phyloP scores from a whole-genome alignment of 495 filamentous ascomycete species.

The Aspergillus diversus region DNA sequence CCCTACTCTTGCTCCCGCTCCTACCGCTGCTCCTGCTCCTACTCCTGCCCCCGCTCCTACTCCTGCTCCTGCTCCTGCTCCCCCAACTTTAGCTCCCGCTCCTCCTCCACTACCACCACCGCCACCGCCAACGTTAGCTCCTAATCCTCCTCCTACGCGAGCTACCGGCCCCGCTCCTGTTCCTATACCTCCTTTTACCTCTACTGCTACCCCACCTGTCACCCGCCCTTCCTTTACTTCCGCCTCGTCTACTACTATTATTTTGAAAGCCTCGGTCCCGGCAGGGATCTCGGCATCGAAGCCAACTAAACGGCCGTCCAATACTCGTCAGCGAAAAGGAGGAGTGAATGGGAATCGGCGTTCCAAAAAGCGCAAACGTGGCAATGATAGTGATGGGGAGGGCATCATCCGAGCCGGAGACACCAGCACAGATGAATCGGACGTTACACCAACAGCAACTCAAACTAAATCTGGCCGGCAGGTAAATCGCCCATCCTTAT shows the following conservation, averaged over 20 bases:
- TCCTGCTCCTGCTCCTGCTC: background rate
- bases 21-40: background rate
- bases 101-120: background rate
- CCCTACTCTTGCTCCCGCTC: background rate
- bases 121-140: background rate
- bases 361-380: slow-evolving; percentile 53
- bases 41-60: background rate
- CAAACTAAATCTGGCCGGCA: slow-evolving; percentile 85
- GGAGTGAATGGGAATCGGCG: slow-evolving; percentile 22
- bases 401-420: slow-evolving; percentile 50
- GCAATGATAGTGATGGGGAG: slow-evolving; percentile 43
- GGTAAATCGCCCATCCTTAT: slow-evolving; percentile 69
- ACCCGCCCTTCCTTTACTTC: background rate
- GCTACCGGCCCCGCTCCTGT: background rate
- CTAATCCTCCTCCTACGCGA: background rate
- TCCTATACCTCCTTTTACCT: background rate
- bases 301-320: slow-evolving; percentile 16
- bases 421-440: slow-evolving; percentile 51
- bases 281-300: slow-evolving; percentile 6
- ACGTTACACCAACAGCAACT: slow-evolving; percentile 58
- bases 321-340: slow-evolving; percentile 20
- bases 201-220: background rate
- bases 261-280: background rate
- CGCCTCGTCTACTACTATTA: background rate
- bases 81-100: background rate